Evolutionary conservation across 495 filamentous ascomycete species (phyloP).

Genomic region (Talaromyces borbonicus): DNA sequence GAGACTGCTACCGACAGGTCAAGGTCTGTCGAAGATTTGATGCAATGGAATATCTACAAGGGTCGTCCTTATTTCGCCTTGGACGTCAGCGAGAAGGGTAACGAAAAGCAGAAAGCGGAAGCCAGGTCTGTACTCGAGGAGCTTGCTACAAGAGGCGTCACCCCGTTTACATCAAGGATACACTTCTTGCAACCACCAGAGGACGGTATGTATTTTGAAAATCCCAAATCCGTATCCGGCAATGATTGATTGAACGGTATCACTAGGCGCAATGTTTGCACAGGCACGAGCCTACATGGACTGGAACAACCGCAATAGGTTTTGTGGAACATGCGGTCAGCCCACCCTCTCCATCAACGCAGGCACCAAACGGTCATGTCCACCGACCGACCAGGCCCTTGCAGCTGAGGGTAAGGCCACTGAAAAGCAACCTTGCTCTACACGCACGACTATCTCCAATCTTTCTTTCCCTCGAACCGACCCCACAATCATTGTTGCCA

Average conservation of each 20-base stretch:
- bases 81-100: slow-evolving; percentile 70
- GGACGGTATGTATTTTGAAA: slow-evolving; percentile 41
- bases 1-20: slow-evolving; percentile 35
- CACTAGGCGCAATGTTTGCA: slow-evolving; percentile 77
- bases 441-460: slow-evolving; percentile 58
- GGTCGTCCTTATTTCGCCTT: slow-evolving; percentile 82
- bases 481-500: slow-evolving; percentile 90
- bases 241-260: slow-evolving; percentile 9
- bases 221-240: background rate
- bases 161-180: slow-evolving; percentile 50
- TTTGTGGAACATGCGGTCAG: slow-evolving; percentile 80
- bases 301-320: slow-evolving; percentile 91
- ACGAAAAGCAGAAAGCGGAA: slow-evolving; percentile 36
- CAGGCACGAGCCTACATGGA: slow-evolving; percentile 81
- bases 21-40: slow-evolving; percentile 30
- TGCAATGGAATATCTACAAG: slow-evolving; percentile 51
- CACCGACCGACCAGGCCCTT: slow-evolving; percentile 57
- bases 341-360: slow-evolving; percentile 78
- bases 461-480: slow-evolving; percentile 89
- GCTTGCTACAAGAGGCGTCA: slow-evolving; percentile 47
- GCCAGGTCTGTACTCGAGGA: slow-evolving; percentile 38
- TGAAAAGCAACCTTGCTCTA: slow-evolving; percentile 62
- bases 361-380: slow-evolving; percentile 85
- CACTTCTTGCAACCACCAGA: slow-evolving; percentile 45
- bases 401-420: slow-evolving; percentile 21